Evolutionary conservation across 2,329 filamentous ascomycete species (phyloP).

Genomic region (Aureobasidium sp.): DNA sequence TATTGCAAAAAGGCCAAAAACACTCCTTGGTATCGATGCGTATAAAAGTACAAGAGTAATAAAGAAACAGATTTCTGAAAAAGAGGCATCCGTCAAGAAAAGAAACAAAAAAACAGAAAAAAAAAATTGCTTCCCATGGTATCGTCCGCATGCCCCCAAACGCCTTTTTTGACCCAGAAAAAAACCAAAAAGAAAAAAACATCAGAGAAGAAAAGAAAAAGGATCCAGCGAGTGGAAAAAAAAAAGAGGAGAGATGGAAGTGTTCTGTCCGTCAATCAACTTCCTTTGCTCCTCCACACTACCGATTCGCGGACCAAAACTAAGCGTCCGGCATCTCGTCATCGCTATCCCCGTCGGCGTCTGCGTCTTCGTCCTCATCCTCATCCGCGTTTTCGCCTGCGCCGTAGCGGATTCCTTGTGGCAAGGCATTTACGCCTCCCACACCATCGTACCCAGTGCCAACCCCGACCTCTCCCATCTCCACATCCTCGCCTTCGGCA

Average conservation of each 20-base stretch:
- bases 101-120: not conserved
- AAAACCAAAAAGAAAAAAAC: not conserved
- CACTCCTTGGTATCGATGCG: too few relatives aligned
- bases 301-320: not conserved
- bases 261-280: too few relatives aligned
- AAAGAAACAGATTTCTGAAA: too few relatives aligned
- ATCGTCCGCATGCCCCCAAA: not conserved
- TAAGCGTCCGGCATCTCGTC: conserved; percentile 21
- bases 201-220: not conserved
- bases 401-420: conserved; percentile 16
- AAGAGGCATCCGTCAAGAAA: not conserved
- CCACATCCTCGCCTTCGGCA: conserved; percentile 23
- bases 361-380: conserved; percentile 19
- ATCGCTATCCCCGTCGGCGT: conserved; percentile 23
- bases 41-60: too few relatives aligned
- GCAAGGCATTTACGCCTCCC: conserved; percentile 9
- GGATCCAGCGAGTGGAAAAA: too few relatives aligned
- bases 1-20: too few relatives aligned
- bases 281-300: too few relatives aligned
- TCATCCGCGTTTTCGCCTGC: conserved; percentile 18
- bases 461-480: conserved; percentile 23
- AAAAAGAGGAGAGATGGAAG: too few relatives aligned
- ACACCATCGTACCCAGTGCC: conserved; percentile 22
- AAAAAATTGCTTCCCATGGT: not conserved
- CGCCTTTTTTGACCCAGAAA: not conserved